Percentiles rank a stretch among this genome's conserved stretches.
Conservation (phyloP, 2,329 filamentous ascomycete species). For the Beauveria sp. region DNA sequence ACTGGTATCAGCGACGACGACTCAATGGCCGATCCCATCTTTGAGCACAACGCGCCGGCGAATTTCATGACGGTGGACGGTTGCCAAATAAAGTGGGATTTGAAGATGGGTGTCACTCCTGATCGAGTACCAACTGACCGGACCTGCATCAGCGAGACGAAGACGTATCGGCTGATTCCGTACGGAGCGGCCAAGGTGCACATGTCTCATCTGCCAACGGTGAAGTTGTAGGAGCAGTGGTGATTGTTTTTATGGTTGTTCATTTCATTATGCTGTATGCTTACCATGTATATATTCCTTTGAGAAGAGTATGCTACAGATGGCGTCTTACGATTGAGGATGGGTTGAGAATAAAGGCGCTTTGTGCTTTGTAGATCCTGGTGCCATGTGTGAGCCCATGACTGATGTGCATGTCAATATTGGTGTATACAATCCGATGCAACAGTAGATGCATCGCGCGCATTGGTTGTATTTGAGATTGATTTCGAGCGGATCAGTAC, state of each 20-base stretch:
- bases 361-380: neutral
- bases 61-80: conserved; percentile 29
- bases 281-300: neutral
- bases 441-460: neutral
- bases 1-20: conserved; percentile 17
- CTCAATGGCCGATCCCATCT: conserved; percentile 21
- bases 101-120: conserved; percentile 24
- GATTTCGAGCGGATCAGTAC: too few relatives aligned
- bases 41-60: conserved; percentile 24
- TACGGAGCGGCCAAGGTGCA: conserved; percentile 39
- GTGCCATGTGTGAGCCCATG: neutral
- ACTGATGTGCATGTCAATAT: neutral
- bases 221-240: conserved; percentile 7
- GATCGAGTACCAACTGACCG: conserved; percentile 17
- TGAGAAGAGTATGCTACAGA: neutral
- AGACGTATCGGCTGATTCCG: conserved; percentile 31
- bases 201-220: conserved; percentile 24
- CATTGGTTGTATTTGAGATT: neutral
- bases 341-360: neutral
- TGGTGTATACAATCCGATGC: neutral
- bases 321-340: neutral
- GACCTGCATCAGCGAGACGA: conserved; percentile 20
- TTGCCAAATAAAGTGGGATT: conserved; percentile 30
- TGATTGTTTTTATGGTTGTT: neutral
- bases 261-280: neutral